These are phyloP conservation scores for Sindora glabra DNA, from an alignment of 306 rosid genomes.

Conservation along the genomic window DNA sequence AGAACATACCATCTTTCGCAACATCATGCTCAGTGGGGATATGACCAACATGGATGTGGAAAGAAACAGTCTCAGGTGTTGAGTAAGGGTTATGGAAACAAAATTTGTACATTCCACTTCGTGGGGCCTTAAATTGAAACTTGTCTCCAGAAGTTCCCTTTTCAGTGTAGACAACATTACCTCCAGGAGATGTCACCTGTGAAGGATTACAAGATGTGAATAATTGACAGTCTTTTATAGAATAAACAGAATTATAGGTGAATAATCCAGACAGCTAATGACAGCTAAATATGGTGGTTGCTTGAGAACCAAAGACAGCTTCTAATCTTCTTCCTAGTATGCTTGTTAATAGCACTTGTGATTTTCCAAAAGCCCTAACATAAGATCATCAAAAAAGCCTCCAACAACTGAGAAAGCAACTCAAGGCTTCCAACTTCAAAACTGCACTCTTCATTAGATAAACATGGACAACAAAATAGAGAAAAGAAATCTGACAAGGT, in stretches of 20 bases:
- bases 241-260: background rate
- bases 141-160: slow-evolving; percentile 95
- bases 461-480: too few relatives aligned
- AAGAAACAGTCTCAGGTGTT: slow-evolving; percentile 96
- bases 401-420: too few relatives aligned
- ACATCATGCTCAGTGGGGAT: slow-evolving; percentile 87
- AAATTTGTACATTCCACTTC: slow-evolving; percentile 86
- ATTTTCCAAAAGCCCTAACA: too few relatives aligned
- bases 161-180: slow-evolving; percentile 48
- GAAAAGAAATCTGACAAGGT: too few relatives aligned
- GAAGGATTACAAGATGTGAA: slow-evolving; percentile 20
- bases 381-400: too few relatives aligned
- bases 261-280: background rate
- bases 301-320: background rate
- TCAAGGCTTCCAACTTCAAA: too few relatives aligned
- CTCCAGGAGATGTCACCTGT: slow-evolving; percentile 83
- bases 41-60: slow-evolving; percentile 94
- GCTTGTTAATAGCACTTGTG: too few relatives aligned
- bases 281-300: background rate
- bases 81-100: slow-evolving; percentile 95
- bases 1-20: slow-evolving; percentile 83
- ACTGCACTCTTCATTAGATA: too few relatives aligned
- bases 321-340: background rate
- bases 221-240: slow-evolving; percentile 2
- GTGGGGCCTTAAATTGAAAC: slow-evolving; percentile 81